Conservation (phyloP, 2,329 filamentous ascomycete species). For the Ceratocystis cacaofunesta region DNA sequence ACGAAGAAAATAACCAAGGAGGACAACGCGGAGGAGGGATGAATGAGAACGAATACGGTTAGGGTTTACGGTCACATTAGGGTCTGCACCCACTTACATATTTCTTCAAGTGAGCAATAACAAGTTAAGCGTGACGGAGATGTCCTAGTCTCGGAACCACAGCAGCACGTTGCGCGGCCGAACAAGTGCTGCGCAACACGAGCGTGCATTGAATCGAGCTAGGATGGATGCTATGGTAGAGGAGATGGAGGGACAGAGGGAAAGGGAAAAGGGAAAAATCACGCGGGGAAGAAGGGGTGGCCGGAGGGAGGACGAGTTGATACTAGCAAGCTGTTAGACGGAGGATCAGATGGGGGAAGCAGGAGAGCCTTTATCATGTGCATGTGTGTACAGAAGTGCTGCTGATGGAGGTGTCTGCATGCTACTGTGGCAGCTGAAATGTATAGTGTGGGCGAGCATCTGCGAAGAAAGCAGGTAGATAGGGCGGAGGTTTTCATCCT, state of each 20-base stretch:
- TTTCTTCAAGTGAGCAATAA: too few relatives aligned
- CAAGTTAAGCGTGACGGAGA: too few relatives aligned
- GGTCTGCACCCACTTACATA: not conserved
- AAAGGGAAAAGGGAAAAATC: not conserved
- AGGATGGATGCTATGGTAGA: not conserved
- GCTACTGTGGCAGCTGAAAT: not conserved
- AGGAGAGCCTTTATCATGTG: too few relatives aligned
- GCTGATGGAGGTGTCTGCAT: not conserved
- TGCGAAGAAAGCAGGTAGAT: not conserved
- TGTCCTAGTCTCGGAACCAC: not conserved
- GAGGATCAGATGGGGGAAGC: too few relatives aligned
- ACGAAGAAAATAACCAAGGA: too few relatives aligned
- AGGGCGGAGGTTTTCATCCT: too few relatives aligned
- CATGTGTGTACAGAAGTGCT: not conserved
- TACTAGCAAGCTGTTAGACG: too few relatives aligned
- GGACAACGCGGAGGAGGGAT: too few relatives aligned
- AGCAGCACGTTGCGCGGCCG: not conserved
- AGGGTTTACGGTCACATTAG: not conserved
- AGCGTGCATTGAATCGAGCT: not conserved
- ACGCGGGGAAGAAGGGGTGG: not conserved
- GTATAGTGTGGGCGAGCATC: not conserved
- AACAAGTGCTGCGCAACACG: not conserved
- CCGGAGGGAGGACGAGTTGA: not conserved
- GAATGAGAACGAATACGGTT: too few relatives aligned
- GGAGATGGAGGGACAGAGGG: not conserved